Percentiles rank a stretch among this genome's conserved stretches.
Evolutionary conservation across 345 rosid species (phyloP).

Genomic region (Citrus trifoliata): DNA sequence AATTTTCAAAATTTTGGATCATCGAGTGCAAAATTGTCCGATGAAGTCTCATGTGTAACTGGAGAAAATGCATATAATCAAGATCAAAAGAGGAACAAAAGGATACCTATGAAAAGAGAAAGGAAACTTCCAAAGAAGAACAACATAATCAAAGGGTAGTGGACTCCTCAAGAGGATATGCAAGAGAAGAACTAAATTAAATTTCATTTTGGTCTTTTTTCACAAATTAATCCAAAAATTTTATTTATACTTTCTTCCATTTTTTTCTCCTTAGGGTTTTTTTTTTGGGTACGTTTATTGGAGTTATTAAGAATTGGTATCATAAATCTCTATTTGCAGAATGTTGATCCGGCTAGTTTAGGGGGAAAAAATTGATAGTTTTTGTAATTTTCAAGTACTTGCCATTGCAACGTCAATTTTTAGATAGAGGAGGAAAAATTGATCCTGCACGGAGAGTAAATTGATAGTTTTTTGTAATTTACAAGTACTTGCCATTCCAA

Average conservation of each 20-base stretch:
- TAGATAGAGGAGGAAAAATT: too few relatives aligned
- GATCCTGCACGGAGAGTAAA: too few relatives aligned
- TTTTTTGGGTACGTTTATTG: not conserved
- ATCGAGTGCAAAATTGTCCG: not conserved
- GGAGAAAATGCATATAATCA: slow-evolving; percentile 12
- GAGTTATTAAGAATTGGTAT: not conserved
- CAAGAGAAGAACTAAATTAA: not conserved
- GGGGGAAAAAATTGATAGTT: too few relatives aligned
- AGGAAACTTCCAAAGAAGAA: slow-evolving; percentile 23
- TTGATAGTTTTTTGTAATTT: too few relatives aligned
- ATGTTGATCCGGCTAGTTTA: slow-evolving; percentile 42
- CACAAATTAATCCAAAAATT: not conserved
- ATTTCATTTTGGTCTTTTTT: not conserved
- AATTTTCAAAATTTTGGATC: slow-evolving; percentile 5
- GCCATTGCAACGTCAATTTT: too few relatives aligned
- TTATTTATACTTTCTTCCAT: not conserved
- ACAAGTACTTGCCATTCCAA: too few relatives aligned
- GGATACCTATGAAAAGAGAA: slow-evolving; percentile 17
- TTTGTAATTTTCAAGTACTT: too few relatives aligned
- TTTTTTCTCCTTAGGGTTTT: not conserved
- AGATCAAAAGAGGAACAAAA: slow-evolving; percentile 21
- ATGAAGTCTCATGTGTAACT: slow-evolving; percentile 20
- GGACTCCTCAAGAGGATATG: slow-evolving; percentile 67
- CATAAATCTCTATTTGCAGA: slow-evolving; percentile 26
- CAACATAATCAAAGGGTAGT: slow-evolving; percentile 59